Evolutionary conservation across 1,139 yeast species (phyloP), one percentile per base, ranked within the genome.

Genomic region (Nakaseomyces nivariensis): DNA sequence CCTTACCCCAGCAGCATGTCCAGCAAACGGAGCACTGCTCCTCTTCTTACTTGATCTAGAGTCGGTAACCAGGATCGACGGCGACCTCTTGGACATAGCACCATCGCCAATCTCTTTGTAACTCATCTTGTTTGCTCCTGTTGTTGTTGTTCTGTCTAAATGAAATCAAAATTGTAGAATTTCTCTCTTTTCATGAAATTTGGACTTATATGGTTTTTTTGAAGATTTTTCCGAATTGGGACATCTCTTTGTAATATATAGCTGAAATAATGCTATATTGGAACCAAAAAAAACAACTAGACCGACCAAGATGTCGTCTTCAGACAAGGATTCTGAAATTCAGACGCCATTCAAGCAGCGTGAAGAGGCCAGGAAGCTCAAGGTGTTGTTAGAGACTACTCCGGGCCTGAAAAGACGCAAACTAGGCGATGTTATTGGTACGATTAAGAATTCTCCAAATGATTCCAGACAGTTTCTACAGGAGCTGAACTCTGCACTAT

Each of bases 11-110:
- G 44, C 44, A 13, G 70, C 70, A 54, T 63, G 67, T 13, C 74
- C 73, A 3, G 94, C 96, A 75, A 89, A 89, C 3, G 97, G 96
- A 0, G 97, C 96, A 51, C 87, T 70, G 17, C 80, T 72, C 9
- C 85, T 78, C 51, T 76, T 75, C 25, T 76, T 75, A 48, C 79
- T 75, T 48, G 80, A 78, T 55, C 97, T 73, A 3, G 85, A 79
- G 68, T 90, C 97, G 0, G 97, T 90, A 37, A 90, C 97, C 50
- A 90, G 73, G 62, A 90, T 90, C 1, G 96, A 87, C 5, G 97
- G 97, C 29, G 96, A 85, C 58, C 97, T 71, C 45, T 60, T 60
- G 1, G 68, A 57, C 60, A 63, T 54, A n/a, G 46, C 40, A 37
- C 45, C 45, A 11, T 41, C 44, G 5, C 32, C 32, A 22, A 24